Evolutionary conservation across 805 yeast genomes (phyloP).

Genomic region (Ogataea corticis): DNA sequence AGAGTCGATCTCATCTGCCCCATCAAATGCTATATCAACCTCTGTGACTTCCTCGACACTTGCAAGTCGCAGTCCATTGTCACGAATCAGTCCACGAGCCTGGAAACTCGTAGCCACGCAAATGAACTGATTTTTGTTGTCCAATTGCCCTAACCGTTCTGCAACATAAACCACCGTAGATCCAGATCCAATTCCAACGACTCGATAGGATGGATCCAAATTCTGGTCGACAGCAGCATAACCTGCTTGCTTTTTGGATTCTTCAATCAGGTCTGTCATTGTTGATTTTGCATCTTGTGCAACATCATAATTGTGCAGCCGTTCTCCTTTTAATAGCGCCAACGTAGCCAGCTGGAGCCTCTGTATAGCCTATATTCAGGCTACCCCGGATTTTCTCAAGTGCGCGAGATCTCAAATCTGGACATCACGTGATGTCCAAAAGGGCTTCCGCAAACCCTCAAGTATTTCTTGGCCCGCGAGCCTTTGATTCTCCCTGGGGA

Average conservation of each 20-base stretch:
- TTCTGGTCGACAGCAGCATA: conserved; percentile 90
- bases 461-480: conserved; percentile 8
- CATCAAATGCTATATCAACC: conserved; percentile 93
- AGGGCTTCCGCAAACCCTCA: conserved; percentile 6
- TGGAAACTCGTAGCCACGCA: conserved; percentile 98
- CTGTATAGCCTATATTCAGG: neutral
- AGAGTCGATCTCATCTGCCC: conserved; percentile 94
- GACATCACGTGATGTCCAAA: neutral
- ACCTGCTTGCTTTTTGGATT: conserved; percentile 86
- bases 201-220: conserved; percentile 65
- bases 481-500: neutral
- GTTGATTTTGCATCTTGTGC: neutral
- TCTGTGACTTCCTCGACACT: conserved; percentile 78
- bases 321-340: too few relatives aligned
- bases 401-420: neutral
- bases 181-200: conserved; percentile 94
- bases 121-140: conserved; percentile 52
- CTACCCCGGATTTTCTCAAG: conserved; percentile 4
- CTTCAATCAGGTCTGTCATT: conserved; percentile 47
- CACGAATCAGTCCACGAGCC: conserved; percentile 78
- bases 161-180: conserved; percentile 95
- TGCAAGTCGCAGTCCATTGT: conserved; percentile 76
- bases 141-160: conserved; percentile 80
- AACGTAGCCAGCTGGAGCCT: neutral
- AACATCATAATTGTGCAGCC: neutral